phyloP scores from a whole-genome alignment of 805 yeast genomes.

The Maudiozyma barnettii region DNA sequence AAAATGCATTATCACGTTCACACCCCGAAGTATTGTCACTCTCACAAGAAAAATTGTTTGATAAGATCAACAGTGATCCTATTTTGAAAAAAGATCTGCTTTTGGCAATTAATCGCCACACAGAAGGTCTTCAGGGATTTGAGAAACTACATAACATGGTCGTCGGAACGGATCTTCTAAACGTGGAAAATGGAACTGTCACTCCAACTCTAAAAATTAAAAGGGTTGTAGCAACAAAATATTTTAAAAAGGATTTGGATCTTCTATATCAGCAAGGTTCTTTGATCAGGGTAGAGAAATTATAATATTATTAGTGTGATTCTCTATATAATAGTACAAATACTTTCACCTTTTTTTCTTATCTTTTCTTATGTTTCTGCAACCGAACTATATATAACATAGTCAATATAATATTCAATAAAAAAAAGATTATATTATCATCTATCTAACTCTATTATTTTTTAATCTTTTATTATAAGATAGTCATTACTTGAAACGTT shows the following conservation, averaged over 20 bases:
- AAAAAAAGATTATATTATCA: too few relatives aligned
- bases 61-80: conserved; percentile 14
- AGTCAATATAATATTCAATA: too few relatives aligned
- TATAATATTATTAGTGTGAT: conserved; percentile 5
- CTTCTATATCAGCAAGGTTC: conserved; percentile 44
- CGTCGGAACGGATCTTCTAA: conserved; percentile 50
- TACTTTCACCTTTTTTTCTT: too few relatives aligned
- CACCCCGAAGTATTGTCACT: conserved; percentile 25
- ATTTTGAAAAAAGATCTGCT: conserved; percentile 13
- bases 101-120: conserved; percentile 13
- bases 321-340: too few relatives aligned
- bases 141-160: conserved; percentile 51
- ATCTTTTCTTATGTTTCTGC: too few relatives aligned
- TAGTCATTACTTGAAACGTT: too few relatives aligned
- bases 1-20: conserved; percentile 24
- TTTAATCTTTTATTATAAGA: too few relatives aligned
- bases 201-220: conserved; percentile 61
- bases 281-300: conserved; percentile 17
- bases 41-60: conserved; percentile 25
- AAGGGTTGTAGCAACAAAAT: conserved; percentile 40
- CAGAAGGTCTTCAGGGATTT: conserved; percentile 44
- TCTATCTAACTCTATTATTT: too few relatives aligned
- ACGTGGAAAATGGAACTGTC: conserved; percentile 48
- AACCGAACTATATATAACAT: too few relatives aligned
- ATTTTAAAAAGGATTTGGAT: conserved; percentile 33